These are phyloP conservation scores for Eucalyptus erythrocorys DNA, from an alignment of 345 rosid species.

Conservation along the genomic window DNA sequence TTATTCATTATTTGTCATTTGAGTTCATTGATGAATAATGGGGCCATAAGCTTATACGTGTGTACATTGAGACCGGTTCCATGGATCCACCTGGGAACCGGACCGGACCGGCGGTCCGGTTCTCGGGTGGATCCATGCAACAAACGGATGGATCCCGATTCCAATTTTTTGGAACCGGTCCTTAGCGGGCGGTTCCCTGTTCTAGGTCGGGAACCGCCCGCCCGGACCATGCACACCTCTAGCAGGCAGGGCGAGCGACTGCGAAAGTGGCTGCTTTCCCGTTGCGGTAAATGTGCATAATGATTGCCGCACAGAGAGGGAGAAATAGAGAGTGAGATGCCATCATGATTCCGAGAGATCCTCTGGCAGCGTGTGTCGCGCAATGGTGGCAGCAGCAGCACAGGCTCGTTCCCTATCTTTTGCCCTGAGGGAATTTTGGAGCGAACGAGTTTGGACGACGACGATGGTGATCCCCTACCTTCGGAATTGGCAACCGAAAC, in stretches of 20 bases:
- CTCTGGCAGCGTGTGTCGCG: not conserved
- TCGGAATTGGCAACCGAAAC: not conserved
- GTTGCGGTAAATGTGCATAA: not conserved
- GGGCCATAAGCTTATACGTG: no score
- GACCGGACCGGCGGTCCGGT: no score
- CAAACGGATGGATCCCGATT: no score
- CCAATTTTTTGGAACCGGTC: no score
- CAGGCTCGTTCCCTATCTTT: not conserved
- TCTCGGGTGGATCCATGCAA: no score
- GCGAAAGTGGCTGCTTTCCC: not conserved
- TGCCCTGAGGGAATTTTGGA: not conserved
- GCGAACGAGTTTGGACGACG: not conserved
- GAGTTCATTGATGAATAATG: no score
- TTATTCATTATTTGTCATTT: no score
- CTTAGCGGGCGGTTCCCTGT: no score
- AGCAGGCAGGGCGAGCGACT: not conserved
- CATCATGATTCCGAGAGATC: not conserved
- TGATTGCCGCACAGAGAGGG: not conserved
- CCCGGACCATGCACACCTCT: no score
- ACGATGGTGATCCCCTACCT: rapidly evolving
- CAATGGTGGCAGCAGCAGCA: not conserved
- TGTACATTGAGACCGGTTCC: no score
- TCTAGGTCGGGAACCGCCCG: no score
- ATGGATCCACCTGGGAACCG: no score
- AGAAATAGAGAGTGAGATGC: not conserved